Evolutionary conservation across 2,329 filamentous ascomycete species (phyloP).

Genomic region (Colletotrichum eleusines): DNA sequence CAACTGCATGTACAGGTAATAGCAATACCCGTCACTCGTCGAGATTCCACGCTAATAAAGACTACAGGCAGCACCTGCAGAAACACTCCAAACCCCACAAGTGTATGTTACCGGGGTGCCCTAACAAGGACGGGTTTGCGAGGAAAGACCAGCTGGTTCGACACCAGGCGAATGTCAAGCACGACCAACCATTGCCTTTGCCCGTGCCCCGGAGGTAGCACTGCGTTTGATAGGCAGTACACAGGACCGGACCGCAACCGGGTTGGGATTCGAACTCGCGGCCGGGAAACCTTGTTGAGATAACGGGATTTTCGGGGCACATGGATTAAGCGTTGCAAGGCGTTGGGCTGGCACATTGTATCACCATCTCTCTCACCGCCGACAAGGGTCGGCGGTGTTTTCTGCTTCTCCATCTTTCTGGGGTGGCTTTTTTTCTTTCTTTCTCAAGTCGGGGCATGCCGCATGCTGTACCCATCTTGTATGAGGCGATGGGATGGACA

Average conservation of each 20-base stretch:
- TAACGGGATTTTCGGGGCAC: neutral
- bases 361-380: conserved; percentile 35
- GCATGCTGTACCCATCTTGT: neutral
- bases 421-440: neutral
- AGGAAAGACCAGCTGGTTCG: conserved; percentile 57
- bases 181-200: conserved; percentile 42
- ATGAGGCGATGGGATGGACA: neutral
- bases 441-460: neutral
- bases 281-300: neutral
- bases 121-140: conserved; percentile 57
- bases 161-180: conserved; percentile 56
- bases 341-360: conserved; percentile 46
- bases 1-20: conserved; percentile 56
- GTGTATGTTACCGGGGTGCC: conserved; percentile 54
- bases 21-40: conserved; percentile 12
- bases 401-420: neutral
- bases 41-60: conserved; percentile 15
- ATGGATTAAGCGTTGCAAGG: conserved; percentile 16
- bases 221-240: neutral
- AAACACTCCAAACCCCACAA: conserved; percentile 58
- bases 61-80: conserved; percentile 56
- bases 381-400: conserved; percentile 7
- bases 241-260: neutral
- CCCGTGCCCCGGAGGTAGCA: conserved; percentile 24
- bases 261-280: neutral